Evolutionary conservation across 2,329 filamentous ascomycete species (phyloP).

Genomic region (Nigrospora osmanthi): DNA sequence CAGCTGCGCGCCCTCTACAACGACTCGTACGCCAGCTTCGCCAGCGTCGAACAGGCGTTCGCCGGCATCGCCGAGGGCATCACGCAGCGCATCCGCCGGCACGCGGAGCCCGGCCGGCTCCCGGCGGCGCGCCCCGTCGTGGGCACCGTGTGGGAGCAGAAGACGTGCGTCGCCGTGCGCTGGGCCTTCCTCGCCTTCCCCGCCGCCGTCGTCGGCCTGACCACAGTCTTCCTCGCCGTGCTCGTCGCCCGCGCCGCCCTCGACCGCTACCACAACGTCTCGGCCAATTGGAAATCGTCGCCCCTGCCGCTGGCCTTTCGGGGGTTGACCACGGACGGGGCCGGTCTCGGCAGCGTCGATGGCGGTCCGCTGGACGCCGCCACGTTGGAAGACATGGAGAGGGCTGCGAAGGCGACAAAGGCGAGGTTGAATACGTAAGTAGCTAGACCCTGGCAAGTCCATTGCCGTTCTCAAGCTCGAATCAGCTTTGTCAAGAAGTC

Average conservation of each 20-base stretch:
- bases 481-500: too few relatives aligned
- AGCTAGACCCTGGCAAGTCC: too few relatives aligned
- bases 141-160: background rate
- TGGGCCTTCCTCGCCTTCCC: slow-evolving; percentile 1
- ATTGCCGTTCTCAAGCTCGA: too few relatives aligned
- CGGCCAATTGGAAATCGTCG: background rate
- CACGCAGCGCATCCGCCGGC: background rate
- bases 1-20: background rate
- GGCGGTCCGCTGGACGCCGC: too few relatives aligned
- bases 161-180: slow-evolving; percentile 1
- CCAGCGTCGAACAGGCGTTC: background rate
- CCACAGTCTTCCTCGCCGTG: background rate
- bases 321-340: background rate
- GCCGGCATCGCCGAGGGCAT: background rate
- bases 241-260: background rate
- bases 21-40: background rate
- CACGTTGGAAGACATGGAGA: too few relatives aligned
- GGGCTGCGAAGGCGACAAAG: too few relatives aligned
- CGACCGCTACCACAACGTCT: background rate
- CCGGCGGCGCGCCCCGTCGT: background rate
- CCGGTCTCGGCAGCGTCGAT: background rate
- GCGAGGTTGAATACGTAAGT: too few relatives aligned
- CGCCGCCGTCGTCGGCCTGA: background rate
- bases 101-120: background rate
- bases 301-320: background rate